Evolutionary conservation across 2,329 filamentous ascomycete genomes (phyloP), one percentile per base, ranked within the genome.

Genomic region (Cladophialophora exuberans): DNA sequence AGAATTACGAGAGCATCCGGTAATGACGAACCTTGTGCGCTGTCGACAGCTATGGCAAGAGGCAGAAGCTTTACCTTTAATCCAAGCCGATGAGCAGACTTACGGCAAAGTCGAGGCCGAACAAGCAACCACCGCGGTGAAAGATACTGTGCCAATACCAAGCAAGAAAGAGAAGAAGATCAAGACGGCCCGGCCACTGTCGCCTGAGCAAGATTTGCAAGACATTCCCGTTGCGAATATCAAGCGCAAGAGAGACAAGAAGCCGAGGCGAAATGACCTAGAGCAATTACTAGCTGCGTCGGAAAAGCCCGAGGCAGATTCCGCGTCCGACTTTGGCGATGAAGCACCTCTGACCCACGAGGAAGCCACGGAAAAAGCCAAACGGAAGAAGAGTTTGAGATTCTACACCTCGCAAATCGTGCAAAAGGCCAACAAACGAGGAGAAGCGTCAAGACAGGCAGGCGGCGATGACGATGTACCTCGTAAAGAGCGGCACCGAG

Each of bases 331-430:
- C 76, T 93, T 99, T 69, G 94, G 93, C 64, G 94, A 99, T 66
- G 91, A 96, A 70, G 87, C 89, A 13, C 76, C 79, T 3, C 82
- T 97, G 55, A 90, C 91, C 50, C 84, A 86, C 9, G 82, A 85
- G 58, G 85, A 93, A 57, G 87, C 90, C 1, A 89, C 88, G 36
- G 90, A 96, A 66, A 99, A 99, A 74, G 89, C 87, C 0, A 83
- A 84, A 56, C 89, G 89, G 72, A 96, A 94, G 80, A 96, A 95
- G 79, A 90, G 85, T 61, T 82, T 99, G 54, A 88, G 91, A 60
- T 99, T 99, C 79, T 99, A 99, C 81, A 97, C 95, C 2, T 96
- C 92, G 2, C 94, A 99, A 70, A 94, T 99, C 62, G 88, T 89
- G 23, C 93, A 97, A 71, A 97, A 97, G 74, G 85, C 90, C 53